Evolutionary conservation across 2,329 filamentous ascomycete genomes (phyloP), one percentile per base, ranked within the genome.

Genomic region (Fusarium agapanthi): DNA sequence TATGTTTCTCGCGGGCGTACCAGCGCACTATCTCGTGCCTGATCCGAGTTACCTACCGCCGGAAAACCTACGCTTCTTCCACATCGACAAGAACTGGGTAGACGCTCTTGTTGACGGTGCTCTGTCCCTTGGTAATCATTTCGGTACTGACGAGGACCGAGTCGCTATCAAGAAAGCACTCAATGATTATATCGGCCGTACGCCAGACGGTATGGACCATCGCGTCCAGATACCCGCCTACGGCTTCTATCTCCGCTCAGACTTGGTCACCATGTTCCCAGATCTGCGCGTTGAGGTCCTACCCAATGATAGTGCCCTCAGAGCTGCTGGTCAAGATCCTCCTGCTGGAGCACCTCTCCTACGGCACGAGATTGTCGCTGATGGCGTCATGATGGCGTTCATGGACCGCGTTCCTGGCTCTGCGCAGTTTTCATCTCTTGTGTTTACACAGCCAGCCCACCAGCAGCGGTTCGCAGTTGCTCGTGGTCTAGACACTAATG

Each of bases 71-170:
- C 79, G 83, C 0, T 84, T 86, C 77, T 87, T 87, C 76, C 64
- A 79, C 40, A 83, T 87, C 16, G 85, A 87, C 58, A 30, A 62
- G 3, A 80, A 80, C 57, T 87, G 85, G 85, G 68, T 82, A 0
- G 81, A 84, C 48, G 79, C 79, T 12, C 56, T 86, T 8, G 64
- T 86, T 4, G 85, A 87, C 61, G 85, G 85, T 1, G 85, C 81
- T 0, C 74, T 87, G 0, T 81, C 77, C 16, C 58, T 84, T 4
- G 84, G 72, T 1, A 86, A 85, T 70, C 81, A 85, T 57, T 40
- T 79, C 1, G 77, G 45, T 4, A 44, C 35, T 13, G 77, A 81
- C n/a, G 48, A 76, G 32, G 80, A 81, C 43, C 77, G 81, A 1
- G 58, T 45, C 2, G 64, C 67, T 51, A 74, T 78, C 26, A 76